Percentiles rank a stretch among this genome's conserved stretches.
Evolutionary conservation across 768 basidiomycete species (phyloP).

Genomic region (Russula abietina): DNA sequence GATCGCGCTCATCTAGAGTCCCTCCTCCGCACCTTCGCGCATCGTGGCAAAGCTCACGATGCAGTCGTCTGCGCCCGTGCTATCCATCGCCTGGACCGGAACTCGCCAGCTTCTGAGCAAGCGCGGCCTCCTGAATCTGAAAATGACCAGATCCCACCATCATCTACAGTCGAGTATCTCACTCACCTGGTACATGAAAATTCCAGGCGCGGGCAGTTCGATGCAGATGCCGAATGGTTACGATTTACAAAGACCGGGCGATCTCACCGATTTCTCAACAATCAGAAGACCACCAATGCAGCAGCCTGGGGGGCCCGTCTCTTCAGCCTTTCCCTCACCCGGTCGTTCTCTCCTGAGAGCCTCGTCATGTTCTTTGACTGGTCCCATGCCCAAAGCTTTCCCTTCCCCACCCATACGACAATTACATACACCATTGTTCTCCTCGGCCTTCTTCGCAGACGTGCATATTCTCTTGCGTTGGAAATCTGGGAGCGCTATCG

Average conservation of each 20-base stretch:
- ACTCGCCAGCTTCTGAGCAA: neutral
- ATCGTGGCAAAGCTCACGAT: conserved; percentile 39
- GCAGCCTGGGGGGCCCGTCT: conserved; percentile 19
- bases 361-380: conserved; percentile 38
- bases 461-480: conserved; percentile 38
- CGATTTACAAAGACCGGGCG: neutral
- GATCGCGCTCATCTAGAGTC: conserved; percentile 42
- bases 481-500: conserved; percentile 24
- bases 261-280: conserved; percentile 8
- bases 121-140: neutral
- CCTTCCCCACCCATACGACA: conserved; percentile 36
- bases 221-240: conserved; percentile 13
- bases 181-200: conserved; percentile 15
- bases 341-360: conserved; percentile 25
- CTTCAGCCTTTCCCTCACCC: conserved; percentile 9
- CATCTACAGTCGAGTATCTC: conserved; percentile 15
- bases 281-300: neutral
- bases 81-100: conserved; percentile 33
- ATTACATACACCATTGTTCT: conserved; percentile 51
- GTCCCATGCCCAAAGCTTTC: conserved; percentile 27
- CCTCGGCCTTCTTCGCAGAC: conserved; percentile 44
- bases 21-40: conserved; percentile 44
- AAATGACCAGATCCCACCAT: neutral
- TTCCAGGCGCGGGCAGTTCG: neutral
- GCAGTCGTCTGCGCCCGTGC: conserved; percentile 37